Percentiles rank a stretch among this genome's conserved stretches.
Evolutionary conservation across 257 asterid species (phyloP).

Genomic region (Henckelia pumila): DNA sequence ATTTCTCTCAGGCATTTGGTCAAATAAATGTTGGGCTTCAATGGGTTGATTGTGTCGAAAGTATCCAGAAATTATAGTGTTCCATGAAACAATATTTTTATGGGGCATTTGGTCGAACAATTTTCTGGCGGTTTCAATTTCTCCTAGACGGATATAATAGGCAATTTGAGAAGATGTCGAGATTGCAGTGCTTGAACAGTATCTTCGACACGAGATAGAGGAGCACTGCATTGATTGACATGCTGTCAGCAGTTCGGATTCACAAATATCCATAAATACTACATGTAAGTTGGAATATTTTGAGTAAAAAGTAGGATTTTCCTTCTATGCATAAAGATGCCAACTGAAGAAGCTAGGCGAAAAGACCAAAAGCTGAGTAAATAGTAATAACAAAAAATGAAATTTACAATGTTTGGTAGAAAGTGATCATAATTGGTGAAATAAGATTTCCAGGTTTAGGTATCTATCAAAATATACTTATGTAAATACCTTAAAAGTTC

Average conservation of each 20-base stretch:
- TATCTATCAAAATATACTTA: neutral
- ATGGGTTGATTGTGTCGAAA: constrained; percentile 46
- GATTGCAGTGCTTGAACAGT: constrained; percentile 28
- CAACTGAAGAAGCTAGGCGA: neutral
- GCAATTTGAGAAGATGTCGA: constrained; percentile 51
- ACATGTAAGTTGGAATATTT: no score
- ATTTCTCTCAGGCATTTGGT: constrained; percentile 49
- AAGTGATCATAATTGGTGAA: neutral
- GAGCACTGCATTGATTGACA: neutral
- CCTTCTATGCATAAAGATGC: neutral
- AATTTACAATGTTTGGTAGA: neutral
- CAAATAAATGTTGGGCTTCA: constrained; percentile 52
- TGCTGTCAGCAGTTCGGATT: neutral
- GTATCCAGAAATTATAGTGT: constrained; percentile 60
- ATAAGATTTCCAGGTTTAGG: neutral
- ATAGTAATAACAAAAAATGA: no score
- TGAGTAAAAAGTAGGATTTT: neutral
- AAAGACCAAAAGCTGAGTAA: neutral
- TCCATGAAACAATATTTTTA: constrained; percentile 58
- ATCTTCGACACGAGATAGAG: constrained; percentile 26
- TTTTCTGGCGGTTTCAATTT: constrained; percentile 51
- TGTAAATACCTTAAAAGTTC: no score
- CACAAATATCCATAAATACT: neutral
- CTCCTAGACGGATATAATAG: constrained; percentile 50
- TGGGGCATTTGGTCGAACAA: constrained; percentile 50